phyloP scores from a whole-genome alignment of 1,284 basidiomycete genomes.

The Entoloma clypeatum region DNA sequence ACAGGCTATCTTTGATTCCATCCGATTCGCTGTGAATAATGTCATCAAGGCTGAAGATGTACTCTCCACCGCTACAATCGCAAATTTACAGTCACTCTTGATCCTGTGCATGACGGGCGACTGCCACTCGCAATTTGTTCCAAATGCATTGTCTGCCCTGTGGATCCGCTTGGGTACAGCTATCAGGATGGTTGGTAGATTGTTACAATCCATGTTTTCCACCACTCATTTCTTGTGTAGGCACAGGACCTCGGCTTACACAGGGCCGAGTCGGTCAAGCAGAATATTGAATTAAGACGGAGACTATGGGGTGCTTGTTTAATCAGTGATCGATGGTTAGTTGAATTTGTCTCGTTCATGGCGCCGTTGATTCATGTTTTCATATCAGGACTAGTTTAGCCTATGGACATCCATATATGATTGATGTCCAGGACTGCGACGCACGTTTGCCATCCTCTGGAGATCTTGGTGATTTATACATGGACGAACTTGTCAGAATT shows the following conservation, averaged over 20 bases:
- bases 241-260: conserved; percentile 93
- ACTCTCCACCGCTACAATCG: conserved; percentile 79
- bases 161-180: conserved; percentile 78
- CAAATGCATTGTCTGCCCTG: conserved; percentile 69
- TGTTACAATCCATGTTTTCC: conserved; percentile 1
- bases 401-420: conserved; percentile 87
- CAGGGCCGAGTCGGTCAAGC: conserved; percentile 77
- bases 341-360: conserved; percentile 1
- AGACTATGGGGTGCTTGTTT: conserved; percentile 90
- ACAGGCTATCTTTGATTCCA: conserved; percentile 77
- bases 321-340: conserved; percentile 87
- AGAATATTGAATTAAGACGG: conserved; percentile 74
- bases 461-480: conserved; percentile 68
- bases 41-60: conserved; percentile 90
- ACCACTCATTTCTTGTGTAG: conserved; percentile 36
- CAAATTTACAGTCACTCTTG: conserved; percentile 87
- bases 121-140: conserved; percentile 75
- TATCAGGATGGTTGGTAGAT: conserved; percentile 72
- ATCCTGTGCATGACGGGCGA: conserved; percentile 80
- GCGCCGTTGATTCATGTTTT: background rate
- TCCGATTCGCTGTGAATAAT: conserved; percentile 81
- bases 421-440: conserved; percentile 92
- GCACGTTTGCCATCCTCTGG: conserved; percentile 80
- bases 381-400: conserved; percentile 68
- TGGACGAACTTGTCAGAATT: conserved; percentile 84